Conservation (phyloP, 2,329 filamentous ascomycete species). For the Penicillium sp. region DNA sequence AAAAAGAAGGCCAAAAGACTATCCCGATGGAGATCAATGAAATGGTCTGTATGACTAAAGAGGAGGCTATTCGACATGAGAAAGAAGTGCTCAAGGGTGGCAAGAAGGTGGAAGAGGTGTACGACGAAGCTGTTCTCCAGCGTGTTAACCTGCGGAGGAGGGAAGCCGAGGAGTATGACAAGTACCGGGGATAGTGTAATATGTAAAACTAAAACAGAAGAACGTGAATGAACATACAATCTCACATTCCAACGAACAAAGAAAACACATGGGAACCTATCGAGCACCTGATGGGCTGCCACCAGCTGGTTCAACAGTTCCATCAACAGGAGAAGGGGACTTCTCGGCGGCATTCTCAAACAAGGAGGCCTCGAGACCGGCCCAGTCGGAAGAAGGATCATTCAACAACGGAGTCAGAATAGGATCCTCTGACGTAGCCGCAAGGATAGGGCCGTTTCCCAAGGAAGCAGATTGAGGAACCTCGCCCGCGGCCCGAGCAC, state of each 20-base stretch:
- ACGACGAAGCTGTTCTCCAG: constrained; percentile 63
- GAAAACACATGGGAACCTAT: too few species aligned
- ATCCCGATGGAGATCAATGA: constrained; percentile 66
- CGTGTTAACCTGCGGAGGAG: constrained; percentile 63
- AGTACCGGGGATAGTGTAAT: constrained; percentile 42
- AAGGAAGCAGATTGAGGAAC: too few species aligned
- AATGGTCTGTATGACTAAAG: constrained; percentile 87
- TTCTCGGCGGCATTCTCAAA: too few species aligned
- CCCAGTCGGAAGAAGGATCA: too few species aligned
- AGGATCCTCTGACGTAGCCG: too few species aligned
- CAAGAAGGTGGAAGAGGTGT: constrained; percentile 67
- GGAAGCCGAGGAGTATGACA: constrained; percentile 60
- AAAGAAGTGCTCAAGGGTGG: constrained; percentile 69
- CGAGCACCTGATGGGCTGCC: too few species aligned
- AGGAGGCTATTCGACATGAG: constrained; percentile 77
- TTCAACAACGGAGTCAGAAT: too few species aligned
- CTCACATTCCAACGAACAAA: neutral
- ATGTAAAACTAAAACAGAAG: neutral
- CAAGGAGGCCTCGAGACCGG: too few species aligned
- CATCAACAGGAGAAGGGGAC: too few species aligned
- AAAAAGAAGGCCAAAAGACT: constrained; percentile 66
- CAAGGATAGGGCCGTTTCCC: too few species aligned
- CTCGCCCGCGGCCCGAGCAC: too few species aligned
- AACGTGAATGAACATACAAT: neutral
- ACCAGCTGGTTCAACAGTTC: too few species aligned